Conservation (phyloP, 2,329 filamentous ascomycete genomes). For the Aspergillus glaucus region DNA sequence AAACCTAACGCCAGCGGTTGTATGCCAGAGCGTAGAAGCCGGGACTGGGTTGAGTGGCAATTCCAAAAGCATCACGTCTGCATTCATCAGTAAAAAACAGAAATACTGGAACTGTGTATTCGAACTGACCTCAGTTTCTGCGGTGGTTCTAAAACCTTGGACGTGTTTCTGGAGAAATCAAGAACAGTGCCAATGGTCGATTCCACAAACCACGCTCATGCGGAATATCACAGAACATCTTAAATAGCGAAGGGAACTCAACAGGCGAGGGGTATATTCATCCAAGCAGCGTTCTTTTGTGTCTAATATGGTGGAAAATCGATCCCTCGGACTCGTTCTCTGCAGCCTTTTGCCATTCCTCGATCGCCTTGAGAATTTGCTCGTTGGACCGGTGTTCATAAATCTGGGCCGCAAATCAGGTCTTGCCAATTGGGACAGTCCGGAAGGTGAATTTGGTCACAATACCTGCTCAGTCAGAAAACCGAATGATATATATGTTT, state of each 20-base stretch:
- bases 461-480: slow-evolving; percentile 15
- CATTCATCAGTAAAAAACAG: neutral
- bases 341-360: neutral
- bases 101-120: neutral
- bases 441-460: slow-evolving; percentile 27
- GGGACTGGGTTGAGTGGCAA: neutral
- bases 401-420: slow-evolving; percentile 10
- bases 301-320: neutral
- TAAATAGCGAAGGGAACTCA: neutral
- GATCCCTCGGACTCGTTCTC: neutral
- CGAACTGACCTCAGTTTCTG: neutral
- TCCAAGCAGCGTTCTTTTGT: neutral
- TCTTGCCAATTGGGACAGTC: slow-evolving; percentile 9
- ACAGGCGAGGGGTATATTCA: neutral
- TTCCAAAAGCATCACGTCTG: neutral
- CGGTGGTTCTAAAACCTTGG: neutral
- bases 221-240: neutral
- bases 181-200: neutral
- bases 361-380: neutral
- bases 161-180: neutral
- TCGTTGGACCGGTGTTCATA: slow-evolving; percentile 5
- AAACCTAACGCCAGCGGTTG: neutral
- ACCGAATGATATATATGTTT: slow-evolving; percentile 9
- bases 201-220: neutral
- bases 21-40: neutral